Evolutionary conservation across 768 basidiomycete species (phyloP), one percentile per base, ranked within the genome.

Genomic region (Rhodotorula diobovata): DNA sequence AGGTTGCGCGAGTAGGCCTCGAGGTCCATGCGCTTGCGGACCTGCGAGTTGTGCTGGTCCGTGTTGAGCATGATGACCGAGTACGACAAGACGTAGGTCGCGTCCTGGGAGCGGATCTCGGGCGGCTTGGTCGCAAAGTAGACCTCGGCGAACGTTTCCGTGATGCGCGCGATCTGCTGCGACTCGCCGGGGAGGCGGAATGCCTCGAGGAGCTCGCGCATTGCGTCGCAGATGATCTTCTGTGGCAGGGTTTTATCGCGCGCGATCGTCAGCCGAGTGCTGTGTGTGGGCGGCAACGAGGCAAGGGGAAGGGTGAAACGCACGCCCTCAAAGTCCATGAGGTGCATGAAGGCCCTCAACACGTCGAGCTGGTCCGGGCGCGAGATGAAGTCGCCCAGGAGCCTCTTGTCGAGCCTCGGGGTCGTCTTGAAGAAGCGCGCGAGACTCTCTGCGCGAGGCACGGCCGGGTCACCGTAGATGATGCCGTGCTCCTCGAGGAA

Each of bases 21-120:
- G 70, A 96, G 86, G 2, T 91, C 85, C 96, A 99, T 99, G 9
- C 92, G 86, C 89, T 96, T 96, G 89, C 50, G 41, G 23, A 77
- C 71, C 71, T 96, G 93, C 21, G 94, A 93, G 78, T 91, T 97
- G 79, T 97, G 94, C 43, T 87, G 86, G 82, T 99, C 96, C 15
- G 96, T 99, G 81, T 99, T 99, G 61, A 99, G 86, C 93, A 99
- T 86, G 80, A 99, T 97, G 70, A 99, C 88, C 0, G 96, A 97
- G 80, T 88, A 99, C 2, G 95, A 87, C 35, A 99, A 82, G 15
- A 99, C 90, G 80, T 96, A 94, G 30, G 91, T 90, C 10, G 95
- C 91, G 79, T 98, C 96, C 81, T 92, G 87, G 66, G 84, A 88
- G 78, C 89, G 91, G 74, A 98, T 88, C 79, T 94, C 94, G 68